Percentiles rank a stretch among this genome's conserved stretches.
phyloP scores from a whole-genome alignment of 805 yeast species.

The Lipomyces lipofer region DNA sequence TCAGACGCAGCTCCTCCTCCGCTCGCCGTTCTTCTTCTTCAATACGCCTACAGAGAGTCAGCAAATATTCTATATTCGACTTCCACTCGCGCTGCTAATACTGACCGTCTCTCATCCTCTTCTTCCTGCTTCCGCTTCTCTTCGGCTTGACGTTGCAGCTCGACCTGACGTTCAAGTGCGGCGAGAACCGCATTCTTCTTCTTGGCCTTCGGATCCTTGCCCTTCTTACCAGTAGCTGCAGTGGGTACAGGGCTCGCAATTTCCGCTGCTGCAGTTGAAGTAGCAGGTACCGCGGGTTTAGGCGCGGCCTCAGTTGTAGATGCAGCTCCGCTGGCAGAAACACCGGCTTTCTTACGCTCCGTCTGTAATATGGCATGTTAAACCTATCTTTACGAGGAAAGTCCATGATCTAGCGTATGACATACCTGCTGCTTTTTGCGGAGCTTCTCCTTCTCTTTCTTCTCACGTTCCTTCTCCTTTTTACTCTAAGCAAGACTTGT shows the following conservation, averaged over 20 bases:
- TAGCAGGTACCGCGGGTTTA: constrained; percentile 42
- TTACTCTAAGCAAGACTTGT: constrained; percentile 62
- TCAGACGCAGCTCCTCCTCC: constrained; percentile 41
- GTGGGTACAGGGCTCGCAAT: constrained; percentile 32
- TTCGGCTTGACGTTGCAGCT: constrained; percentile 81
- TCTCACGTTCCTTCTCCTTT: constrained; percentile 95
- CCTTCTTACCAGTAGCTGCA: constrained; percentile 31
- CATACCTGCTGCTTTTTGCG: constrained; percentile 77
- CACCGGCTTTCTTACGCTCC: constrained; percentile 56
- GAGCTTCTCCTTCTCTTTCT: constrained; percentile 64
- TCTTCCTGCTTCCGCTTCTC: constrained; percentile 73
- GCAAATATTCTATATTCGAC: too few species aligned
- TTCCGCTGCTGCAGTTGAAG: constrained; percentile 43
- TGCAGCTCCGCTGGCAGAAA: constrained; percentile 47
- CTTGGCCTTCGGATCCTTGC: constrained; percentile 57
- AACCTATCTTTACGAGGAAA: not conserved
- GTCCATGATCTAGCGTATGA: not conserved
- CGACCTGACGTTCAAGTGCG: constrained; percentile 85
- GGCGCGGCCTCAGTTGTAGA: constrained; percentile 36
- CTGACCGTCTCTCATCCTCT: constrained; percentile 60
- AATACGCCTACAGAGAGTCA: constrained; percentile 28
- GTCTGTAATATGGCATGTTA: constrained; percentile 46
- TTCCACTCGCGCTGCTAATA: not conserved
- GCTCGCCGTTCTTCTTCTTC: constrained; percentile 55
- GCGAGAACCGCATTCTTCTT: constrained; percentile 90